Evolutionary conservation across 2,329 filamentous ascomycete species (phyloP), one percentile per base, ranked within the genome.

Genomic region (Microdochium trichocladiopsis): DNA sequence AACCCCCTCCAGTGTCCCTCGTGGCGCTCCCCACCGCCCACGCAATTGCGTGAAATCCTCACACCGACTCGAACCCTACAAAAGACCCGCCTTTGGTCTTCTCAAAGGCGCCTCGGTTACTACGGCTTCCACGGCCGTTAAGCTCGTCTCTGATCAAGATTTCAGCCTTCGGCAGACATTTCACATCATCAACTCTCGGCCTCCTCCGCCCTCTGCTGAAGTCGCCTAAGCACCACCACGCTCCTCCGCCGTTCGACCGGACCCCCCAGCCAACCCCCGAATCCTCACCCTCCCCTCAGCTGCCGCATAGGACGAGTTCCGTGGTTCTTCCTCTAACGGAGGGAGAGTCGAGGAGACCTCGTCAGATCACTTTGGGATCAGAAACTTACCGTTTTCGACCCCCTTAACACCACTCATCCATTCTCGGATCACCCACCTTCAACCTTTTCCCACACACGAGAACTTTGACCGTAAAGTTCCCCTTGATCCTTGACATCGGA

Each of bases 291-390:
- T 74, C 75, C 72, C 75, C 78, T 82, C 88, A 95, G 90, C 93
- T 97, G 94, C 94, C 94, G 94, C 93, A 99, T 99, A 97, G 90
- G 89, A 95, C 88, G 86, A 83, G 83, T 86, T 86, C 84, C 83
- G 82, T 86, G 88, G 88, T 92, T 95, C 93, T 97, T 97, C 93
- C 92, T 96, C 93, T 94, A 78, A 79, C 78, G 74, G 93, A 92
- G 94, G 94, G 93, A 95, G 94, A 94, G 90, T 96, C 91, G 88
- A 90, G 88, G 87, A 93, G 90, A 87, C 90, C 89, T 90, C 88
- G 90, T 87, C 89, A 88, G 84, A 85, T 86, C 82, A 86, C 80
- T 80, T 81, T 88, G 82, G 90, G 87, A 86, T 87, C 90, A 82
- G 88, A 90, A 79, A 88, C 87, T 76, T 95, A 92, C 78, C 87